A percentile compares a stretch with the other conserved stretches of the same genome.
Evolutionary conservation across 257 asterid species (phyloP).

Genomic region (Rehmannia glutinosa): DNA sequence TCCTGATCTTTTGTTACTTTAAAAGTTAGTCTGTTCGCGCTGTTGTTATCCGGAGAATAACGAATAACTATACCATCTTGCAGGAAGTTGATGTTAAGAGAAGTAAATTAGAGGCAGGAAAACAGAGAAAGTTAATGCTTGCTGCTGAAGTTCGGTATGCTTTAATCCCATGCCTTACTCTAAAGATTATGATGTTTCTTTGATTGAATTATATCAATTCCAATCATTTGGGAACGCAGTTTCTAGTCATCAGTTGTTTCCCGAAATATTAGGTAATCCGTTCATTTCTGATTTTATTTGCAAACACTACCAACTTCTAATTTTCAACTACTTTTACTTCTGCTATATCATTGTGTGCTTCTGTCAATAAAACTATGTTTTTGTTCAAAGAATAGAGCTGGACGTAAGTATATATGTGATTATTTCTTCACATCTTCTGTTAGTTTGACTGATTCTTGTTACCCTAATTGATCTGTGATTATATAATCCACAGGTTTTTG

Average conservation of each 20-base stretch:
- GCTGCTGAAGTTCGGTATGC: conserved; percentile 82
- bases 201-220: background rate
- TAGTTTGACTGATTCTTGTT: background rate
- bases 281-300: too few relatives aligned
- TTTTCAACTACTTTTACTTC: too few relatives aligned
- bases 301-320: too few relatives aligned
- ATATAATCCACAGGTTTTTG: conserved; percentile 43
- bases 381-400: too few relatives aligned
- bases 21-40: conserved; percentile 42
- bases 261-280: too few relatives aligned
- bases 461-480: conserved; percentile 1
- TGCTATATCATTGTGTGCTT: too few relatives aligned
- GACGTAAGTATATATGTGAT: background rate
- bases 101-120: conserved; percentile 54
- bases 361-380: too few relatives aligned
- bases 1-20: conserved; percentile 37
- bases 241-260: background rate
- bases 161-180: background rate
- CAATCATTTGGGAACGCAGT: background rate
- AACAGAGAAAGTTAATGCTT: conserved; percentile 54
- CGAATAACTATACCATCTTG: background rate
- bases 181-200: background rate
- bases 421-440: background rate
- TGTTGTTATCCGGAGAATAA: background rate
- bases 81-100: conserved; percentile 57